Evolutionary conservation across 495 filamentous ascomycete species (phyloP).

Genomic region (Penicillium simplicissimum): DNA sequence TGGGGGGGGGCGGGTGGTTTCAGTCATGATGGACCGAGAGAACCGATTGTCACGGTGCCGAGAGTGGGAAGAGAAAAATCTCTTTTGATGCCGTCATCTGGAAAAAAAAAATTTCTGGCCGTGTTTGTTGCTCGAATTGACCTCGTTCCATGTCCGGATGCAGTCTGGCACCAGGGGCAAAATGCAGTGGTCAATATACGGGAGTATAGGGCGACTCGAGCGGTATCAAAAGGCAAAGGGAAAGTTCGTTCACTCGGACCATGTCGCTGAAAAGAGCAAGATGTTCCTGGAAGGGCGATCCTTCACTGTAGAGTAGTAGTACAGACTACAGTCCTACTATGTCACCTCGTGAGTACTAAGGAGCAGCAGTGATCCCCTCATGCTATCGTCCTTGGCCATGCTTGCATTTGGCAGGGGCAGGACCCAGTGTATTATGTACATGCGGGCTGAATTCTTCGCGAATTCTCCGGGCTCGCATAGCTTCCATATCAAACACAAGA

Average conservation of each 20-base stretch:
- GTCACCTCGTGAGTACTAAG: neutral
- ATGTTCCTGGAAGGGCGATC: constrained; percentile 28
- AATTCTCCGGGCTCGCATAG: constrained; percentile 1
- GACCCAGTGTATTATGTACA: no score
- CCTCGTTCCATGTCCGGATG: neutral
- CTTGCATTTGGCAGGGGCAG: no score
- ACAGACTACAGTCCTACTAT: neutral
- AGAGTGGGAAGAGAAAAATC: neutral
- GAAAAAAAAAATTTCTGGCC: neutral
- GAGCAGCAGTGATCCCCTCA: no score
- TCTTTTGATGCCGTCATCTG: neutral
- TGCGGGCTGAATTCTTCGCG: constrained; percentile 7
- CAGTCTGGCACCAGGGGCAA: constrained; percentile 11
- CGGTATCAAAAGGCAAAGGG: neutral
- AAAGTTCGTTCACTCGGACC: constrained; percentile 4
- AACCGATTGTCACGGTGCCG: constrained; percentile 1
- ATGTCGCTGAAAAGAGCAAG: constrained; percentile 20
- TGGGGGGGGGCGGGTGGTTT: neutral
- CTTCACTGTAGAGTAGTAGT: neutral
- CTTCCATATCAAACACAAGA: neutral
- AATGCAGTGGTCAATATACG: neutral
- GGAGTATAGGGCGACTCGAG: neutral
- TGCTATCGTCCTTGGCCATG: no score
- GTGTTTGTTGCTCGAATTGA: neutral
- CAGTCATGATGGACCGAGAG: neutral